These are phyloP conservation scores for Ogataea neopini DNA, from an alignment of 805 yeast genomes.

Conservation along the genomic window DNA sequence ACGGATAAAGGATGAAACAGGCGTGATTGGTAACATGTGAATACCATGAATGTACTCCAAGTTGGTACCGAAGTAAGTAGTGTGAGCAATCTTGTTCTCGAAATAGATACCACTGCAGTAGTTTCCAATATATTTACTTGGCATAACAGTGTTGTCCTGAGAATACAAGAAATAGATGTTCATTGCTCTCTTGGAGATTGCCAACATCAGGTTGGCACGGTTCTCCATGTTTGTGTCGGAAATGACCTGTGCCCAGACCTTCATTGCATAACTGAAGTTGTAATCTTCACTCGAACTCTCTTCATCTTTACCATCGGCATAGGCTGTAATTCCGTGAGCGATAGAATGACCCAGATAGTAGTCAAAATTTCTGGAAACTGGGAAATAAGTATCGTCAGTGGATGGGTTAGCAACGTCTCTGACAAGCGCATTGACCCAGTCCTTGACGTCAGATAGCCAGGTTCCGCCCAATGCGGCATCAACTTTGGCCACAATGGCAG, in stretches of 20 bases:
- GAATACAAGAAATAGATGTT: slow-evolving; percentile 50
- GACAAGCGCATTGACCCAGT: slow-evolving; percentile 57
- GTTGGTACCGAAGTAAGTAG: slow-evolving; percentile 62
- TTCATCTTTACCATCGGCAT: slow-evolving; percentile 64
- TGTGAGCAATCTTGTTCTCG: slow-evolving; percentile 66
- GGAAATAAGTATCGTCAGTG: slow-evolving; percentile 50
- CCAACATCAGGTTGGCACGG: slow-evolving; percentile 58
- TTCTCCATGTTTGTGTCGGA: slow-evolving; percentile 51
- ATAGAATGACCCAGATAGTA: slow-evolving; percentile 70
- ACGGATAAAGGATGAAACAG: slow-evolving; percentile 63
- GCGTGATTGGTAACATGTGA: slow-evolving; percentile 70
- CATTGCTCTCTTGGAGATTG: slow-evolving; percentile 52
- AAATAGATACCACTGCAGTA: slow-evolving; percentile 62
- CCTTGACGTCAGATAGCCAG: slow-evolving; percentile 50
- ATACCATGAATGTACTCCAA: slow-evolving; percentile 70
- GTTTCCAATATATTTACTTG: slow-evolving; percentile 48
- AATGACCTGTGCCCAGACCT: slow-evolving; percentile 62
- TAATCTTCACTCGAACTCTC: slow-evolving; percentile 69
- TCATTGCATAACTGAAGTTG: slow-evolving; percentile 63
- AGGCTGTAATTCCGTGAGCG: slow-evolving; percentile 61
- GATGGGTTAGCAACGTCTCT: slow-evolving; percentile 68
- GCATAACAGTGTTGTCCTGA: slow-evolving; percentile 50
- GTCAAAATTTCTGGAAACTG: slow-evolving; percentile 61
- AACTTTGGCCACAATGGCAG: slow-evolving; percentile 59
- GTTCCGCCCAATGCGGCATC: slow-evolving; percentile 50